Conservation (phyloP, 352 stramenopile genomes). For the Sclerospora graminicola region DNA sequence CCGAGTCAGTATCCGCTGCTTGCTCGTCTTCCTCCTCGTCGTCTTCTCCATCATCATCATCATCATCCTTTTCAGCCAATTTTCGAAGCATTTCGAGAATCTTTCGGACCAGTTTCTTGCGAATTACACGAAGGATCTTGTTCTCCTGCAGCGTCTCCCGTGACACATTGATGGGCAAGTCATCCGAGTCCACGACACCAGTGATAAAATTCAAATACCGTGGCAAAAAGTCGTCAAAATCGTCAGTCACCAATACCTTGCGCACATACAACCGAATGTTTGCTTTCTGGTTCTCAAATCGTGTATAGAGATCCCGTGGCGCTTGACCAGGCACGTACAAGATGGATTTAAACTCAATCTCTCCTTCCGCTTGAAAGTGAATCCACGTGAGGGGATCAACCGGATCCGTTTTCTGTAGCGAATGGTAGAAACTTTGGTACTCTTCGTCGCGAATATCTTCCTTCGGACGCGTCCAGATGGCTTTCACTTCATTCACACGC, state of each 20-base stretch:
- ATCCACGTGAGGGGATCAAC: slow-evolving; percentile 92
- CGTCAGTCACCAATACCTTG: slow-evolving; percentile 98
- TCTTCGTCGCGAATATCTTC: slow-evolving; percentile 96
- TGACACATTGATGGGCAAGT: slow-evolving; percentile 99
- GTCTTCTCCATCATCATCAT: slow-evolving; percentile 51
- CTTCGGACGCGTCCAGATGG: slow-evolving; percentile 96
- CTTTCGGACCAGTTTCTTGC: slow-evolving; percentile 99
- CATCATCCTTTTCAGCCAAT: slow-evolving; percentile 86
- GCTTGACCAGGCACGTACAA: slow-evolving; percentile 93
- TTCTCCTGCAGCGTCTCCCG: slow-evolving; percentile 98
- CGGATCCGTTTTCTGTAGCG: slow-evolving; percentile 85
- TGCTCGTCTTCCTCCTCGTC: slow-evolving; percentile 24
- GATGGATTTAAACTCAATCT: slow-evolving; percentile 99
- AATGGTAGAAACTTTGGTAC: slow-evolving; percentile 98
- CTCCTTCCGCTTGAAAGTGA: slow-evolving; percentile 99
- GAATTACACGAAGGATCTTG: slow-evolving; percentile 98
- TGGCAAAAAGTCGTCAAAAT: slow-evolving; percentile 97
- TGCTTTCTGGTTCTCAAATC: slow-evolving; percentile 88
- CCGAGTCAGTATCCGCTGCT: background rate
- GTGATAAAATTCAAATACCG: slow-evolving; percentile 98
- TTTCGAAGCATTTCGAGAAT: slow-evolving; percentile 97
- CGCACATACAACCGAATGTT: slow-evolving; percentile 97
- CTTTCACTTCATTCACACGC: slow-evolving; percentile 93
- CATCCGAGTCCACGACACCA: slow-evolving; percentile 98
- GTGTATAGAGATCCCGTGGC: slow-evolving; percentile 80